Base-by-base conservation (phyloP, 2,329 filamentous ascomycete genomes). In the Hypoxylon sp. region DNA sequence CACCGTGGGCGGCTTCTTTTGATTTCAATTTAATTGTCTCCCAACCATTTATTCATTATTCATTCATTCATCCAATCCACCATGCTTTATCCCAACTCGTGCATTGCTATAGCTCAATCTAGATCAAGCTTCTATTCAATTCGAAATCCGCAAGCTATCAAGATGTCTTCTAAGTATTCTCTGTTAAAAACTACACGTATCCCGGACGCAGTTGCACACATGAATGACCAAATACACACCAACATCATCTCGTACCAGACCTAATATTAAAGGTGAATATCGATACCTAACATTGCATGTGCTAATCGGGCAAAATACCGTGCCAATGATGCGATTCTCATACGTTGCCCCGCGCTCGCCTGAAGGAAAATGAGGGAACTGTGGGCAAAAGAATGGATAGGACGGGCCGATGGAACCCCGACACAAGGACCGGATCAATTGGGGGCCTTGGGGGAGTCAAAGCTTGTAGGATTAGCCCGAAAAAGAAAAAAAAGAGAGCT, bases 341-440 rank as follows among this genome's bases (percentile, higher is more conserved):
- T 66, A 70, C 65, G 61, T 68, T 74, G 72, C 73, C 73, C 74
- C 73, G 70, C 75, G 74, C 66, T 64, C 58, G 48, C 40, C 30
- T 59, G 6, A 22, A 37, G 17, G 22, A 40, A n/a, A 27, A 27
- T 27, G 25, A 27, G 25, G 25, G 25, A 27, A 27, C 7, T 13
- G 50, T 25, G 66, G 58, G 64, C 61, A 42, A 53, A 55, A 30
- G 25, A 55, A 46, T 64, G 57, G 56, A 62, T 44, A 64, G 61
- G 22, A 67, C 60, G 64, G 69, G 55, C 63, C 46, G 64, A 64
- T 64, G 50, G 61, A 59, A 66, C 49, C 27, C 53, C 64, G 57
- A 67, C 37, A 56, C 54, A 56, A 56, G 46, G 59, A 44, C 57
- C 72, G 71, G 75, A 68, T 71, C 72, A 73, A 72, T 74, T 71